Evolutionary conservation across 73 alveolate genomes (phyloP), one percentile per base, ranked within the genome.

Genomic region (Stentor roeselii): DNA sequence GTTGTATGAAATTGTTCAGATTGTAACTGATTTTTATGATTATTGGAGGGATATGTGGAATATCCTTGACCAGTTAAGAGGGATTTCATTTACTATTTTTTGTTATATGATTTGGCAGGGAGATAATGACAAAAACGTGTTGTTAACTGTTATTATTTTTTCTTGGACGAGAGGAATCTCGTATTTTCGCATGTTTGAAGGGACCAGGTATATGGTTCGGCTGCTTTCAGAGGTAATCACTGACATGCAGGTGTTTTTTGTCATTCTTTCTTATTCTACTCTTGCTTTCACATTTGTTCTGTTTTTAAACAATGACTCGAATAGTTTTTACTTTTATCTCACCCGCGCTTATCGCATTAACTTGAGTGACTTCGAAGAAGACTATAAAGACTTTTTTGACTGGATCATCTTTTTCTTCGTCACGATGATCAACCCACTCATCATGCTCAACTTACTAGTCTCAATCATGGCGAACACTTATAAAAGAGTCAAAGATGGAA

Each of bases 381-480:
- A 82, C 6, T 75, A 38, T 0, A 36, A 15, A 36, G 3, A 76
- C 0, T 27, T 60, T 21, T 27, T 38, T 3, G 21, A 85, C 3
- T 85, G 89, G 89, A 11, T 85, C 1, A 37, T 82, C n/a, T 85
- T 85, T 84, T 36, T 85, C 75, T 61, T 82, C 21, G 59, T 42
- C 37, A 41, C 89, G 3, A n/a, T 85, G 36, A 61, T 85, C 80
- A 82, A 61, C 30, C 90, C 89, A 36, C 21, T 85, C 2, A 85
- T 85, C 2, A 15, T 85, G 75, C 27, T 85, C 34, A 85, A 85
- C 74, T 82, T 85, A 61, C 14, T 85, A 6, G 59, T 85, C 36
- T 83, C 90, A n/a, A 38, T 85, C 35, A 80, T 85, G 90, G 87
- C 86, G 3, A 85, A 85, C 34, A 85, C 90, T 14, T 85, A 31